Conservation (phyloP, 176 grass and related monocot species). For the Rhynchospora breviuscula region DNA sequence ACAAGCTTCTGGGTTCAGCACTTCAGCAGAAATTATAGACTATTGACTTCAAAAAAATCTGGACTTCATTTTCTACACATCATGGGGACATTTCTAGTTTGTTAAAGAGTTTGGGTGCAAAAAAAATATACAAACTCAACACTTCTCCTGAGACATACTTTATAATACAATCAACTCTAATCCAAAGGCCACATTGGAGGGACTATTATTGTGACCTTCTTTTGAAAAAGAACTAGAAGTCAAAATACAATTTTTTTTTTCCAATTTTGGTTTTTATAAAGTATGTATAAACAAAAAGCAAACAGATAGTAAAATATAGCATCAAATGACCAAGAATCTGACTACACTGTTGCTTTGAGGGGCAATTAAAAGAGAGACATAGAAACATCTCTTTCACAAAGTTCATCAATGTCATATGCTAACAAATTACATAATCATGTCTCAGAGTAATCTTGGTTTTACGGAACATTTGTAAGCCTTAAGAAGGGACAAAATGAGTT, state of each 20-base stretch:
- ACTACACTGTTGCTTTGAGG: neutral
- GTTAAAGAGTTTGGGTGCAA: neutral
- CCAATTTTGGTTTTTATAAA: neutral
- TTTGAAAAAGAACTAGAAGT: neutral
- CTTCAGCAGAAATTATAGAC: neutral
- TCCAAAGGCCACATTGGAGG: neutral
- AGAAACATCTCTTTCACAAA: neutral
- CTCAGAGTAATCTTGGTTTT: neutral
- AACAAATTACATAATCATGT: neutral
- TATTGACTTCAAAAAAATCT: neutral
- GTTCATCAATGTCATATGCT: neutral
- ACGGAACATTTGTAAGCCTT: neutral
- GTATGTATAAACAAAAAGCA: neutral
- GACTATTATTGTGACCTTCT: neutral
- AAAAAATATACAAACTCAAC: neutral
- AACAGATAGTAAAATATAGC: neutral
- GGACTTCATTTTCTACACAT: neutral
- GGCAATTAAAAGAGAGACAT: neutral
- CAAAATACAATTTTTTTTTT: neutral
- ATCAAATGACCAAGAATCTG: neutral
- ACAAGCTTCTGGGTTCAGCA: no score
- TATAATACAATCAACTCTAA: neutral
- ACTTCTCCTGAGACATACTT: neutral
- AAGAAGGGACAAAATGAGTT: neutral
- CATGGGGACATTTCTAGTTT: neutral